These are phyloP conservation scores for Yamadazyma triangularis DNA, from an alignment of 1,139 yeast genomes.

Conservation along the genomic window DNA sequence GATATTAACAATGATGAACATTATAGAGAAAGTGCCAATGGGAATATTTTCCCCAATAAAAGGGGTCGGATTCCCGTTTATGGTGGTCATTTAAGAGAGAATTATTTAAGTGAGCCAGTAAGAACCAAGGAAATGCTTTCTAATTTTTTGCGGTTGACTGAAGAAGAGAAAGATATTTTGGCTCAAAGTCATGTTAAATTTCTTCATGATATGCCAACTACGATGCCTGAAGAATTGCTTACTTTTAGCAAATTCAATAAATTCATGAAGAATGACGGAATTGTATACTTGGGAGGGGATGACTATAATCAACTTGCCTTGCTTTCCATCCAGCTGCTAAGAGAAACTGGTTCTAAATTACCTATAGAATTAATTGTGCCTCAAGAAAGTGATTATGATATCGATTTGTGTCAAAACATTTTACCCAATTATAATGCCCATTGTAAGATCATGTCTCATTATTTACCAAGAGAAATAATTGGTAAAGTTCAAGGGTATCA, in stretches of 20 bases:
- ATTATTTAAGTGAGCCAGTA: constrained; percentile 24
- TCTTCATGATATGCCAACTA: constrained; percentile 15
- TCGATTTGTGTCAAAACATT: constrained; percentile 25
- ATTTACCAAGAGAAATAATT: constrained; percentile 19
- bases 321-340: constrained; percentile 48
- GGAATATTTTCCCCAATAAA: constrained; percentile 16
- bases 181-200: constrained; percentile 19
- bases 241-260: constrained; percentile 16
- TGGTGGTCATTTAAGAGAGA: constrained; percentile 35
- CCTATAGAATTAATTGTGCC: constrained; percentile 54
- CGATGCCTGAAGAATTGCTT: constrained; percentile 20
- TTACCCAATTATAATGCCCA: constrained; percentile 27
- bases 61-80: constrained; percentile 26
- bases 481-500: constrained; percentile 24
- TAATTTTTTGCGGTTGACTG: constrained; percentile 18
- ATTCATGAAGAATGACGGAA: constrained; percentile 48
- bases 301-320: constrained; percentile 52
- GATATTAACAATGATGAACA: constrained; percentile 25
- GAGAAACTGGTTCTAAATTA: constrained; percentile 49
- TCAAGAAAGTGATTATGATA: constrained; percentile 22
- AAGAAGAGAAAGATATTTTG: constrained; percentile 17
- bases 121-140: constrained; percentile 22
- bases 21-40: constrained; percentile 17
- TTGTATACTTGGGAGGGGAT: constrained; percentile 63
- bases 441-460: constrained; percentile 32